These are phyloP conservation scores for Fusarium coffeatum DNA, from an alignment of 2,329 filamentous ascomycete species.

Conservation along the genomic window DNA sequence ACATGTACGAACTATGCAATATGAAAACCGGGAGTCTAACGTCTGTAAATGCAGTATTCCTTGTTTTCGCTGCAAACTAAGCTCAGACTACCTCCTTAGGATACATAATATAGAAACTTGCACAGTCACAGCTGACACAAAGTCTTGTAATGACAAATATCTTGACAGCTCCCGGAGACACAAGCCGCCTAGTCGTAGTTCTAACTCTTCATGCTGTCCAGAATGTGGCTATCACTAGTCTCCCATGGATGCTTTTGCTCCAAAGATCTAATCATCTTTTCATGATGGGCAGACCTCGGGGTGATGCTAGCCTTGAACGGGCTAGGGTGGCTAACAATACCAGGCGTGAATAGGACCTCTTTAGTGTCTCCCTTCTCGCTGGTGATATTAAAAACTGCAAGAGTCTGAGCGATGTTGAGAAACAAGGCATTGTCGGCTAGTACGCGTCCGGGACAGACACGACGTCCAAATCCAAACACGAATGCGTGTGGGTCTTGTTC, in stretches of 20 bases:
- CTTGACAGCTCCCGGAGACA: neutral
- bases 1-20: neutral
- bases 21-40: neutral
- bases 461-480: constrained; percentile 52
- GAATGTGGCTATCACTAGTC: neutral
- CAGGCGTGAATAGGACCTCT: constrained; percentile 20
- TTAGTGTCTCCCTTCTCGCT: neutral
- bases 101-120: neutral
- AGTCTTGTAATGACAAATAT: neutral
- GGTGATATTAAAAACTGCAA: constrained; percentile 59
- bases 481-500: constrained; percentile 45
- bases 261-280: constrained; percentile 23
- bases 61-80: neutral
- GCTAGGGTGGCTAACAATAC: constrained; percentile 31
- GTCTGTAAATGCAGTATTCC: neutral
- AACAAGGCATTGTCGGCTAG: constrained; percentile 49
- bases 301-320: constrained; percentile 25
- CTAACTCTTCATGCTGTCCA: neutral
- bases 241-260: constrained; percentile 35
- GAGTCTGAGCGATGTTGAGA: constrained; percentile 53
- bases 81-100: neutral
- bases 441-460: constrained; percentile 49
- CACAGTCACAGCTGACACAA: neutral
- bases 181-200: neutral
- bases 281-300: constrained; percentile 24